These are phyloP conservation scores for Boletales sp. DNA, from an alignment of 768 basidiomycete genomes.

Conservation along the genomic window DNA sequence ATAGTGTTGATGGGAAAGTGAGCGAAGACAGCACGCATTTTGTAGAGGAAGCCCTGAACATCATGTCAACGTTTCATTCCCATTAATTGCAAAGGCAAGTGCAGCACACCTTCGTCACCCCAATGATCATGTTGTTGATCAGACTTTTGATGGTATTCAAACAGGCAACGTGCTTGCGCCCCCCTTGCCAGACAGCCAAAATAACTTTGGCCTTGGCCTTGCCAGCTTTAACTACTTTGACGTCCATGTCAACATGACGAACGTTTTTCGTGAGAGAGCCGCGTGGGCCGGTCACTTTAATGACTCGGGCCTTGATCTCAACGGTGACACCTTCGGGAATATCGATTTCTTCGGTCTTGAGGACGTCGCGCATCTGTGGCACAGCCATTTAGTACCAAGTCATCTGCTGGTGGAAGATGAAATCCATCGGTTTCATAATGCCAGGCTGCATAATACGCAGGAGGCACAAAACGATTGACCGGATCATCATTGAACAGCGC, in stretches of 20 bases:
- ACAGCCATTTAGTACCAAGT: conserved; percentile 22
- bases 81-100: not conserved
- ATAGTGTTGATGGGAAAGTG: conserved; percentile 99
- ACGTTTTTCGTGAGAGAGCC: conserved; percentile 91
- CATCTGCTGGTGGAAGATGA: conserved; percentile 25
- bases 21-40: conserved; percentile 99
- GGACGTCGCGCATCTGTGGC: conserved; percentile 84
- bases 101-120: conserved; percentile 81
- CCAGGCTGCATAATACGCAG: not conserved
- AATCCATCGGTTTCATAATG: not conserved
- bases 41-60: conserved; percentile 93
- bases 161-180: conserved; percentile 98
- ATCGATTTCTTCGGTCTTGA: conserved; percentile 89
- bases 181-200: conserved; percentile 97
- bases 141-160: conserved; percentile 92
- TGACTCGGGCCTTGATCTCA: conserved; percentile 84
- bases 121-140: conserved; percentile 96
- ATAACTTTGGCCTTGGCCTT: conserved; percentile 72
- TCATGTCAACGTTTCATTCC: conserved; percentile 1
- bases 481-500: not conserved
- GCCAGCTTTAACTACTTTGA: conserved; percentile 69
- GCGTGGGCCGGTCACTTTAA: conserved; percentile 89
- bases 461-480: not conserved
- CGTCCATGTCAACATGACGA: conserved; percentile 93
- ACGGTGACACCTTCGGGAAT: conserved; percentile 86